Evolutionary conservation across 257 asterid genomes (phyloP).

Genomic region (Nicotiana undulata): DNA sequence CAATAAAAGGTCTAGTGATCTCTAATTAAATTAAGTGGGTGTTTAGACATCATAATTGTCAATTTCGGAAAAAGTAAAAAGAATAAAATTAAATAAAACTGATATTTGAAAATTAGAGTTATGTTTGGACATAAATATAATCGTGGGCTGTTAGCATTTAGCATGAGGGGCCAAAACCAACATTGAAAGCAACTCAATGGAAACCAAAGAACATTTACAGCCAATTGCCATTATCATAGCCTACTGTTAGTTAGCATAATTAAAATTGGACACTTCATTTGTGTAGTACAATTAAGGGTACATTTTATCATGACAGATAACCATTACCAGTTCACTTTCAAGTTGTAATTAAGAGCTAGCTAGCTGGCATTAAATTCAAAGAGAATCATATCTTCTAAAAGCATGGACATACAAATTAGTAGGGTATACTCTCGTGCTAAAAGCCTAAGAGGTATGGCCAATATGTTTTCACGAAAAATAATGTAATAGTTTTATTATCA

Average conservation of each 20-base stretch:
- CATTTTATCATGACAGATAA: neutral
- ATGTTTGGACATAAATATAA: no score
- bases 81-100: no score
- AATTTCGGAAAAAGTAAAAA: no score
- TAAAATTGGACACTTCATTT: neutral
- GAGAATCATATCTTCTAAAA: neutral
- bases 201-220: neutral
- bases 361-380: neutral
- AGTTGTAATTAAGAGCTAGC: neutral
- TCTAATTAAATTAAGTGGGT: no score
- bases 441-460: neutral
- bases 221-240: neutral
- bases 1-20: no score
- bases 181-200: neutral
- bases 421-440: neutral
- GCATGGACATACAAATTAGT: neutral
- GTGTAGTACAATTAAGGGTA: neutral
- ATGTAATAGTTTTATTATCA: neutral
- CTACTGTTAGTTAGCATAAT: neutral
- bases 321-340: neutral
- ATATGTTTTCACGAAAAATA: neutral
- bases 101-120: no score
- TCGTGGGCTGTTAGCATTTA: neutral
- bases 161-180: neutral
- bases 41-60: no score